These are phyloP conservation scores for Mycena venus DNA, from an alignment of 768 basidiomycete species.

Conservation along the genomic window DNA sequence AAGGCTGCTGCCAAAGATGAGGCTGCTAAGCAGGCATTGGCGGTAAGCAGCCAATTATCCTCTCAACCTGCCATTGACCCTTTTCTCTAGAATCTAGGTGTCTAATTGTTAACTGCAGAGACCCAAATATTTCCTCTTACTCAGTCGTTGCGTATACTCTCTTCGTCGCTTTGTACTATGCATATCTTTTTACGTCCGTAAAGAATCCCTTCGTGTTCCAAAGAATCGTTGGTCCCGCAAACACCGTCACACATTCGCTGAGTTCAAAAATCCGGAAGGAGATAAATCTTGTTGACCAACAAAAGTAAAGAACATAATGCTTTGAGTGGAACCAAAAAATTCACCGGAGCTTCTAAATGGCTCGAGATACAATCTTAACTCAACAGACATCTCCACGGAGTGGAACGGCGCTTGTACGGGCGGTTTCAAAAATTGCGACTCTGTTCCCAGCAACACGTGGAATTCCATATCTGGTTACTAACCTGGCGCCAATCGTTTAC, in stretches of 20 bases:
- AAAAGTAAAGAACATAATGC: background rate
- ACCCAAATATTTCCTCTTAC: background rate
- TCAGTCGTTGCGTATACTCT: background rate
- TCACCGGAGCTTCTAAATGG: background rate
- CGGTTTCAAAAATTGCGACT: background rate
- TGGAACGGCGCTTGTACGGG: background rate
- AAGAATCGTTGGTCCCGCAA: too few relatives aligned
- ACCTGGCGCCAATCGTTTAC: background rate
- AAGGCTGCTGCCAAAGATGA: slow-evolving; percentile 62
- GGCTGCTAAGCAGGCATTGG: slow-evolving; percentile 62
- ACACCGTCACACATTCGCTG: too few relatives aligned
- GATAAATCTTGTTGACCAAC: background rate
- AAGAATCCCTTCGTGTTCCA: too few relatives aligned
- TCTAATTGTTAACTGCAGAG: background rate
- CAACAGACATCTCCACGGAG: background rate
- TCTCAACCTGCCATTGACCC: background rate
- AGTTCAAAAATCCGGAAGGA: slow-evolving; percentile 21
- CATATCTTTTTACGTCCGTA: too few relatives aligned
- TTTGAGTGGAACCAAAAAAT: background rate
- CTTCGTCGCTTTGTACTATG: background rate
- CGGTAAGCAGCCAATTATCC: slow-evolving; percentile 40
- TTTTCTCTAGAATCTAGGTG: slow-evolving; percentile 1
- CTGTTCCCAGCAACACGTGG: too few relatives aligned
- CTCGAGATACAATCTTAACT: background rate
- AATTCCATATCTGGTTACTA: background rate